Conservation (phyloP, 1,284 basidiomycete species). For the Mycena sp. region DNA sequence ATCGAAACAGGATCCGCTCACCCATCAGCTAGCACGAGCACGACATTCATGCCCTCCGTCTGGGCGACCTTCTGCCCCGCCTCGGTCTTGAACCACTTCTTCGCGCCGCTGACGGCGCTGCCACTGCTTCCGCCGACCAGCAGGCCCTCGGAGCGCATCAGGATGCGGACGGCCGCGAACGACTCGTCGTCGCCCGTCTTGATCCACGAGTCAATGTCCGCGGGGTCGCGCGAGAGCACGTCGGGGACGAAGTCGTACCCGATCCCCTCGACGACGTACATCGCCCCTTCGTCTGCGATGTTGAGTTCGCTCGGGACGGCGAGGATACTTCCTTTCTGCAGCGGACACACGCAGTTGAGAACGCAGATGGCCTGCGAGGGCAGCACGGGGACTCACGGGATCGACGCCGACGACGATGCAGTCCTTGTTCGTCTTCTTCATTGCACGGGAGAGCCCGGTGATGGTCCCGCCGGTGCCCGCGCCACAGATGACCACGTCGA, state of each 20-base stretch:
- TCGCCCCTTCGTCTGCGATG: conserved; percentile 60
- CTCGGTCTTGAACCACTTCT: conserved; percentile 80
- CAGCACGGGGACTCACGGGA: conserved; percentile 67
- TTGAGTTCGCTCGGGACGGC: conserved; percentile 78
- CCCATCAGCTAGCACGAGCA: conserved; percentile 92
- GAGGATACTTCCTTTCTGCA: conserved; percentile 84
- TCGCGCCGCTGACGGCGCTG: conserved; percentile 81
- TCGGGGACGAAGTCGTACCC: conserved; percentile 94
- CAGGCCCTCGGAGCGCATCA: conserved; percentile 92
- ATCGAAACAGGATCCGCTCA: conserved; percentile 47
- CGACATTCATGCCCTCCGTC: conserved; percentile 85
- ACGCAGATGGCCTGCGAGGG: background rate
- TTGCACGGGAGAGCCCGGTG: conserved; percentile 85
- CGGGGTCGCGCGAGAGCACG: conserved; percentile 70
- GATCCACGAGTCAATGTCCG: conserved; percentile 79
- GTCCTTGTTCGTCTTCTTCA: conserved; percentile 82
- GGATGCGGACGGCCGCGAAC: conserved; percentile 76
- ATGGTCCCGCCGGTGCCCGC: conserved; percentile 97
- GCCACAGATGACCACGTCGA: conserved; percentile 88
- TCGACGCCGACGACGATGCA: conserved; percentile 89
- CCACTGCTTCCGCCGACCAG: conserved; percentile 95
- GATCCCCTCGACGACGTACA: conserved; percentile 93
- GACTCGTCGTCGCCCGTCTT: conserved; percentile 89
- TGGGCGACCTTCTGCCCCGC: conserved; percentile 75
- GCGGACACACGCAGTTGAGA: conserved; percentile 22